Conservation (phyloP, 2,329 filamentous ascomycete species). For the Ophiostoma sp. region DNA sequence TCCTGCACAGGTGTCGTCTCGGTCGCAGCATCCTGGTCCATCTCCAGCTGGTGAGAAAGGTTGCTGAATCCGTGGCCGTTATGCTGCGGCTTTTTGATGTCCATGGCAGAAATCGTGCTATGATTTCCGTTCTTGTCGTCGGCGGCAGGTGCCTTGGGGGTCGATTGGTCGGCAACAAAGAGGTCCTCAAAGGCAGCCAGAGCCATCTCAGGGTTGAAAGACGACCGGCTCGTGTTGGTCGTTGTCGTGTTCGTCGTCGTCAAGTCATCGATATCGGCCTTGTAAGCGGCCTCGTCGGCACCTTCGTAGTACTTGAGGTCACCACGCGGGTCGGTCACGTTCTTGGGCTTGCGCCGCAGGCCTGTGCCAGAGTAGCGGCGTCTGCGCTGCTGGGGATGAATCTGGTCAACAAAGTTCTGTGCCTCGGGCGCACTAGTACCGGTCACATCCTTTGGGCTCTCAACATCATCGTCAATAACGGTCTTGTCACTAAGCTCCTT, state of each 20-base stretch:
- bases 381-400: conserved; percentile 46
- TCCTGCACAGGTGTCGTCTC: conserved; percentile 22
- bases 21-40: neutral
- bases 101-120: conserved; percentile 29
- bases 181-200: conserved; percentile 7
- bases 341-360: conserved; percentile 69
- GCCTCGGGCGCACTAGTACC: conserved; percentile 66
- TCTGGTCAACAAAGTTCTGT: conserved; percentile 52
- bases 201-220: conserved; percentile 19
- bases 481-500: conserved; percentile 15
- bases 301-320: conserved; percentile 89
- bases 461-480: conserved; percentile 34
- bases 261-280: conserved; percentile 61
- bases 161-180: neutral
- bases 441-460: conserved; percentile 55
- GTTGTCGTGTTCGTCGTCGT: conserved; percentile 27
- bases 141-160: neutral
- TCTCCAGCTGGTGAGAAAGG: neutral
- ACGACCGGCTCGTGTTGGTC: conserved; percentile 27
- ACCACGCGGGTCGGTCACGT: conserved; percentile 70
- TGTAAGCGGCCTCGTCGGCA: conserved; percentile 79
- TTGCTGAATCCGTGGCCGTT: conserved; percentile 12
- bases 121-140: conserved; percentile 15
- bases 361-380: conserved; percentile 87
- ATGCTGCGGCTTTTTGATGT: conserved; percentile 23